Base-by-base conservation (phyloP, 164 flowering plant genomes). In the Vitis riparia region DNA sequence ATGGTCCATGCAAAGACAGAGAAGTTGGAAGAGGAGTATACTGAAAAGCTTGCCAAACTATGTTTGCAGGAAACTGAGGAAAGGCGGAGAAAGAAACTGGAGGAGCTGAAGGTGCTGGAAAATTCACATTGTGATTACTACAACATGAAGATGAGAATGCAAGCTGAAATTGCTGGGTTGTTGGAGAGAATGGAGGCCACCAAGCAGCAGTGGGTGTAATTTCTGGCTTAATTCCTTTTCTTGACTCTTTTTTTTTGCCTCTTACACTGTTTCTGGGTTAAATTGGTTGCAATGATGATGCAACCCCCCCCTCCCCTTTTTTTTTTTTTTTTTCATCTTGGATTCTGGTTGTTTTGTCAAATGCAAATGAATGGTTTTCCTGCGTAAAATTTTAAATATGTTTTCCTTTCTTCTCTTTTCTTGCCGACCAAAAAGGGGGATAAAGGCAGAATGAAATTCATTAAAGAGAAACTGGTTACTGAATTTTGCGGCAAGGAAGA, bases 101-200 rank as follows among this genome's bases (percentile, higher is more conserved):
- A 93, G 73, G 98, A 95, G 78, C 86, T 95, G 32, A 90, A 93
- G 80, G 68, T 75, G 47, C 75, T 90, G 75, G 94, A 95, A 75
- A 83, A 79, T 66, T 87, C 93, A 0, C 97, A 89, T 15, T 82
- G 82, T 62, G 97, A 95, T 73, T 95, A 95, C 74, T 85, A 81
- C 78, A 87, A 93, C 15, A 93, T 95, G 98, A 95, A 95, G 80
- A 59, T 79, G 62, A 86, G 99, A 77, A 93, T 95, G 98, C 92
- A 90, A 74, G 82, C 89, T 30, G 97, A 95, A 78, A 91, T 95
- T 75, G 81, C 84, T 14, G 91, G 94, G 10, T 79, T 95, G 80
- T 70, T 89, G 78, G 83, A 90, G 77, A 87, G 97, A 77, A 91
- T 95, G 97, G 97, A 95, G 65, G 88, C 89, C 27, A 90, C 97